Conservation (phyloP, 2,329 filamentous ascomycete species). For the Colletotrichum camelliae region DNA sequence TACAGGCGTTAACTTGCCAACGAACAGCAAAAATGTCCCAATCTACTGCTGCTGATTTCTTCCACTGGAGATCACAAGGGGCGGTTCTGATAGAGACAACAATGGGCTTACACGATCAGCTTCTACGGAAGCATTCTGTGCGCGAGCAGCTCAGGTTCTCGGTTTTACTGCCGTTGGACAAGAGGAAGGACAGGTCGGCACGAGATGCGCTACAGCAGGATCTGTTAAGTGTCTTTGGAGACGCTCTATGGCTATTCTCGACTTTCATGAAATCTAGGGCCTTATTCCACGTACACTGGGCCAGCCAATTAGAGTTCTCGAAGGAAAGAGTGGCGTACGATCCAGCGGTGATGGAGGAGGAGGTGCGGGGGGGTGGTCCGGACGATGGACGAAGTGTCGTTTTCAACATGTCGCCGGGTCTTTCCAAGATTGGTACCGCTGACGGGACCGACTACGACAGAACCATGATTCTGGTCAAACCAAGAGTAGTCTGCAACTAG, state of each 20-base stretch:
- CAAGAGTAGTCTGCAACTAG: not conserved
- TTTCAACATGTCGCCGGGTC: not conserved
- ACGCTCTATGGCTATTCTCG: not conserved
- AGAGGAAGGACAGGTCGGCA: rapidly evolving
- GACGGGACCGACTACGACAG: conserved; percentile 17
- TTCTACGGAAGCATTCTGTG: not conserved
- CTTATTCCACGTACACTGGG: not conserved
- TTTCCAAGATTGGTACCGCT: conserved; percentile 12
- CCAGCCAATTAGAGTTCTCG: not conserved
- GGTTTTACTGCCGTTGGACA: not conserved
- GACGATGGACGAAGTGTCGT: not conserved
- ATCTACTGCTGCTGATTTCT: not conserved
- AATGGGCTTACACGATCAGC: not conserved
- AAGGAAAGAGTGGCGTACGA: not conserved
- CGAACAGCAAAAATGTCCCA: not conserved
- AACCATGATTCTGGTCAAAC: not conserved
- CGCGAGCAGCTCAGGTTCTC: not conserved
- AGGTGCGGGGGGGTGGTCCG: not conserved
- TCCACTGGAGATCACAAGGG: not conserved
- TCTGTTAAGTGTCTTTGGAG: not conserved
- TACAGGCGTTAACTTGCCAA: not conserved
- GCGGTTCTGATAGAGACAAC: not conserved
- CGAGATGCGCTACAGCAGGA: not conserved
- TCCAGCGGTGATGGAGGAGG: not conserved
- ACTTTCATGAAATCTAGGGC: not conserved